Evolutionary conservation across 2,329 filamentous ascomycete genomes (phyloP).

Genomic region (Xylaria sp.): DNA sequence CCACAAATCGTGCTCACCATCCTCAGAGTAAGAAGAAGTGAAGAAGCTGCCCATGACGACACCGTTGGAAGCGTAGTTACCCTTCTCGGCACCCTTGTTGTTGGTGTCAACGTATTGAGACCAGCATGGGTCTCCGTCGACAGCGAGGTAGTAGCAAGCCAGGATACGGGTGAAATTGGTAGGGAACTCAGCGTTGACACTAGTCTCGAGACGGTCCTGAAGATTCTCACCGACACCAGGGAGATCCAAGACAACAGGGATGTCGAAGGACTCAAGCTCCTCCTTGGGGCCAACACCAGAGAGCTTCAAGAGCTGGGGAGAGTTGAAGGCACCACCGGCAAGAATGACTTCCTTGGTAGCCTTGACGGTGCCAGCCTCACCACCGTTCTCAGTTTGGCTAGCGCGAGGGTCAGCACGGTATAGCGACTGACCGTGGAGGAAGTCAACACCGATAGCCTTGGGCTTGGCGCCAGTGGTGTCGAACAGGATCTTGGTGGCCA

Average conservation of each 20-base stretch:
- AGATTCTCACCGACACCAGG: slow-evolving; percentile 65
- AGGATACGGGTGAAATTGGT: slow-evolving; percentile 46
- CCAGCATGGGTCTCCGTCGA: slow-evolving; percentile 44
- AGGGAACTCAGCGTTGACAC: slow-evolving; percentile 50
- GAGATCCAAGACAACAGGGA: slow-evolving; percentile 54
- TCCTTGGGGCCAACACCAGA: slow-evolving; percentile 50
- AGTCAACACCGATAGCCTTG: slow-evolving; percentile 55
- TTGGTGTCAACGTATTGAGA: slow-evolving; percentile 33
- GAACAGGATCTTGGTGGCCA: slow-evolving; percentile 53
- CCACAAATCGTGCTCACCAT: slow-evolving; percentile 44
- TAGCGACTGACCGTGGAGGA: slow-evolving; percentile 52
- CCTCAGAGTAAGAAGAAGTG: slow-evolving; percentile 34
- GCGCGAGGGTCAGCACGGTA: slow-evolving; percentile 52
- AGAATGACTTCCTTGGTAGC: slow-evolving; percentile 56
- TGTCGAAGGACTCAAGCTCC: slow-evolving; percentile 45
- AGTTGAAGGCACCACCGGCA: slow-evolving; percentile 58
- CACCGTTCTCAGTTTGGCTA: slow-evolving; percentile 28
- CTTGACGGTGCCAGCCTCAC: slow-evolving; percentile 41
- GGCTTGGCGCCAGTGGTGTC: slow-evolving; percentile 46
- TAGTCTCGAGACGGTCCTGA: slow-evolving; percentile 59
- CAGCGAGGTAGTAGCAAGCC: slow-evolving; percentile 43
- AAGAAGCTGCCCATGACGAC: slow-evolving; percentile 42
- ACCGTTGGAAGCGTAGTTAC: slow-evolving; percentile 45
- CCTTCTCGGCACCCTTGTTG: slow-evolving; percentile 32
- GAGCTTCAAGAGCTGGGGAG: slow-evolving; percentile 59